Evolutionary conservation across 305 asterid species (phyloP).

Genomic region (Nicotiana rustica): DNA sequence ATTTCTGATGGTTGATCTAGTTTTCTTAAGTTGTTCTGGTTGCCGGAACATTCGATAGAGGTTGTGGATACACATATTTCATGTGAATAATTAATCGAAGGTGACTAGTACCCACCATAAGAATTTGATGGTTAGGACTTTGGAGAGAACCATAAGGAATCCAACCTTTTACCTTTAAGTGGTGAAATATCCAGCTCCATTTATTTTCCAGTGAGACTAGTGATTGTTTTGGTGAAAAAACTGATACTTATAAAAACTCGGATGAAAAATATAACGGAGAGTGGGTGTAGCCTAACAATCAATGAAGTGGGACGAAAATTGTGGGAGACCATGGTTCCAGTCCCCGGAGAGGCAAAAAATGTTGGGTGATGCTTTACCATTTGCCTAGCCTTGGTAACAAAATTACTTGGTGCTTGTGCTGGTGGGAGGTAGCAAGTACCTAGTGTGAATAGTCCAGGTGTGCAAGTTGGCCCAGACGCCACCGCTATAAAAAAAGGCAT

Average conservation of each 20-base stretch:
- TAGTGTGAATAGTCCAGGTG: too few species aligned
- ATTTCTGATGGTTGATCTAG: background rate
- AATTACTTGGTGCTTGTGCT: too few species aligned
- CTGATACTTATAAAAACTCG: background rate
- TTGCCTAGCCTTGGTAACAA: too few species aligned
- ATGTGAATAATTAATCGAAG: background rate
- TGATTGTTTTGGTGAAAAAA: background rate
- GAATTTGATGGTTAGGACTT: background rate
- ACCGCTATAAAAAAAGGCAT: background rate
- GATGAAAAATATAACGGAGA: background rate
- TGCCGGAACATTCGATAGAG: background rate
- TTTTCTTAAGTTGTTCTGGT: background rate
- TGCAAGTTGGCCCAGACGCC: too few species aligned
- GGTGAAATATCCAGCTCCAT: background rate
- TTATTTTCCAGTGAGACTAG: background rate
- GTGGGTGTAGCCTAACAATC: too few species aligned
- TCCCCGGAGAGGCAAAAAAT: too few species aligned
- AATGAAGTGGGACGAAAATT: too few species aligned
- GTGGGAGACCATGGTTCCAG: too few species aligned
- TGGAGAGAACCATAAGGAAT: background rate
- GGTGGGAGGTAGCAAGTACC: too few species aligned
- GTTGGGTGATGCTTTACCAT: too few species aligned
- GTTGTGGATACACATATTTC: background rate
- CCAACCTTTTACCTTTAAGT: background rate
- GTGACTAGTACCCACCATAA: background rate